Percentiles rank a stretch among this genome's conserved stretches.
Evolutionary conservation across 495 filamentous ascomycete species (phyloP).

Genomic region (Neurospora sp.): DNA sequence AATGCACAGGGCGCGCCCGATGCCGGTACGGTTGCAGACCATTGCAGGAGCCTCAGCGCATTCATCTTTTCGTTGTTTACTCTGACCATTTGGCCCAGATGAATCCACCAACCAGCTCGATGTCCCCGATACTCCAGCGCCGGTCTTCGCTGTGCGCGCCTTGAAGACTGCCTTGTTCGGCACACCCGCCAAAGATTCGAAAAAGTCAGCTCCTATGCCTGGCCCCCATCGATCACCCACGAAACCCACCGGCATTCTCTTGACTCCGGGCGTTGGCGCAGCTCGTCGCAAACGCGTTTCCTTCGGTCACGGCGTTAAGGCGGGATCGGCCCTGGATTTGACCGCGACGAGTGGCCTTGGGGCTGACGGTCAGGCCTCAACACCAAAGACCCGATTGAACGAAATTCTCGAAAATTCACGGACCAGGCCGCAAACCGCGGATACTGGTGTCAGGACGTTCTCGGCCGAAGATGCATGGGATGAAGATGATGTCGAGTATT

Average conservation of each 20-base stretch:
- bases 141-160: constrained; percentile 86
- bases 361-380: constrained; percentile 39
- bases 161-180: constrained; percentile 89
- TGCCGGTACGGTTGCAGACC: not conserved
- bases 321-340: constrained; percentile 19
- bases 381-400: constrained; percentile 43
- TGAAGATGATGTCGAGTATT: constrained; percentile 19
- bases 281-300: constrained; percentile 82
- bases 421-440: constrained; percentile 6
- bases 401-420: constrained; percentile 40
- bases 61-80: not conserved
- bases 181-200: constrained; percentile 45
- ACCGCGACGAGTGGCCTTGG: constrained; percentile 38
- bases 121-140: constrained; percentile 82
- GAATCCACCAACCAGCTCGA: constrained; percentile 42
- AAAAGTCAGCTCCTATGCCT: not conserved
- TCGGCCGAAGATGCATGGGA: constrained; percentile 32
- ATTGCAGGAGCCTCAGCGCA: not conserved
- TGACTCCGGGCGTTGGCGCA: constrained; percentile 77
- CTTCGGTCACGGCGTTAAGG: constrained; percentile 55
- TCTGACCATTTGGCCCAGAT: constrained; percentile 16
- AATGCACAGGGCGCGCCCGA: constrained; percentile 21
- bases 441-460: constrained; percentile 15
- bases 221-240: constrained; percentile 25
- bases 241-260: constrained; percentile 54